Percentiles rank a stretch among this genome's conserved stretches.
Conservation (phyloP, 257 asterid genomes). For the Solanum sejunctum region DNA sequence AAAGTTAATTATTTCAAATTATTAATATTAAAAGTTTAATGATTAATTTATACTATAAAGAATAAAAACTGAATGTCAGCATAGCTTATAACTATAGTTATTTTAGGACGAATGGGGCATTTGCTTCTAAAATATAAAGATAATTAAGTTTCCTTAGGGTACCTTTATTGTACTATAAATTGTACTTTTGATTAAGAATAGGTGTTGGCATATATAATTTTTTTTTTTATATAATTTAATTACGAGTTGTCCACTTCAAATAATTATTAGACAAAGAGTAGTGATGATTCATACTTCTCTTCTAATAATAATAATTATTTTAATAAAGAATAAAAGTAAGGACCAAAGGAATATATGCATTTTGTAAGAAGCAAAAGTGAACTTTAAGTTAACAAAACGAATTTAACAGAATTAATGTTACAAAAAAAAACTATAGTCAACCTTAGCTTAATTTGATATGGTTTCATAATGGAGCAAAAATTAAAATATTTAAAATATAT, state of each 20-base stretch:
- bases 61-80: too few species aligned
- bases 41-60: too few species aligned
- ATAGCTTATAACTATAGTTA: too few species aligned
- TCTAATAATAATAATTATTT: neutral
- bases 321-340: neutral
- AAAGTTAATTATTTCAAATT: too few species aligned
- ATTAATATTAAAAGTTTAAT: too few species aligned
- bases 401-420: neutral
- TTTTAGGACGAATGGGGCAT: neutral
- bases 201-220: neutral
- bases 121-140: neutral
- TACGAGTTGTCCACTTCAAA: neutral
- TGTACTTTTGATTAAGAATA: neutral
- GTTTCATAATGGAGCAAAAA: neutral
- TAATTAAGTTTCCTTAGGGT: neutral
- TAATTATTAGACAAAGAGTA: neutral
- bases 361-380: conserved; percentile 1
- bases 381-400: conserved; percentile 6
- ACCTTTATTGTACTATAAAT: neutral
- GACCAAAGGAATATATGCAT: neutral
- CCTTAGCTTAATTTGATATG: neutral
- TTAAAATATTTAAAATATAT: neutral
- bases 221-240: neutral
- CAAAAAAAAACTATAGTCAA: neutral
- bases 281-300: neutral